These are phyloP conservation scores for Saccharomycopsis selenospora DNA, from an alignment of 805 yeast species.

Conservation along the genomic window DNA sequence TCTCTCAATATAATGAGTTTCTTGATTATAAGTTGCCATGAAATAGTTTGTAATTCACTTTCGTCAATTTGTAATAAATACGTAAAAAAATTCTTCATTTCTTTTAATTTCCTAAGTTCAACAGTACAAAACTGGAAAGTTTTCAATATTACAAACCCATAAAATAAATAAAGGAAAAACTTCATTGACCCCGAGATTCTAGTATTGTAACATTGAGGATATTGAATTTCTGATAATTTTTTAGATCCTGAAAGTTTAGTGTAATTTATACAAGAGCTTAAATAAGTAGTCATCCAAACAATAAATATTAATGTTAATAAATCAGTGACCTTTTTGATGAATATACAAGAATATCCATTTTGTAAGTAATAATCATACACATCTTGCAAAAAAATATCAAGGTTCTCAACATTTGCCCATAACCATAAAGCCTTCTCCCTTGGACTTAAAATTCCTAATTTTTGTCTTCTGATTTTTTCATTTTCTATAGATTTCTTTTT, in stretches of 20 bases:
- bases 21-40: slow-evolving; percentile 84
- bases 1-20: slow-evolving; percentile 68
- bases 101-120: slow-evolving; percentile 61
- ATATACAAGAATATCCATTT: slow-evolving; percentile 76
- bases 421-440: slow-evolving; percentile 82
- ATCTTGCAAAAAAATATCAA: slow-evolving; percentile 79
- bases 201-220: slow-evolving; percentile 33
- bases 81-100: slow-evolving; percentile 69
- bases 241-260: slow-evolving; percentile 32
- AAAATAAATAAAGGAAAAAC: slow-evolving; percentile 24
- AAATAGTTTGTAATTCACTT: slow-evolving; percentile 82
- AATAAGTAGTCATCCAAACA: slow-evolving; percentile 67
- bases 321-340: slow-evolving; percentile 58
- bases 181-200: slow-evolving; percentile 22
- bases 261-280: slow-evolving; percentile 76
- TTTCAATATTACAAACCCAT: slow-evolving; percentile 42
- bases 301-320: slow-evolving; percentile 72
- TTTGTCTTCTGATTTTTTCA: slow-evolving; percentile 25
- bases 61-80: slow-evolving; percentile 66
- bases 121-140: slow-evolving; percentile 46
- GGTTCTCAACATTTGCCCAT: slow-evolving; percentile 93
- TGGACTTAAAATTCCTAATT: slow-evolving; percentile 43
- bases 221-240: slow-evolving; percentile 31
- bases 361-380: slow-evolving; percentile 79
- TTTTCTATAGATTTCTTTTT: slow-evolving; percentile 17